phyloP scores from a whole-genome alignment of 345 rosid genomes.

The Excoecaria agallocha region DNA sequence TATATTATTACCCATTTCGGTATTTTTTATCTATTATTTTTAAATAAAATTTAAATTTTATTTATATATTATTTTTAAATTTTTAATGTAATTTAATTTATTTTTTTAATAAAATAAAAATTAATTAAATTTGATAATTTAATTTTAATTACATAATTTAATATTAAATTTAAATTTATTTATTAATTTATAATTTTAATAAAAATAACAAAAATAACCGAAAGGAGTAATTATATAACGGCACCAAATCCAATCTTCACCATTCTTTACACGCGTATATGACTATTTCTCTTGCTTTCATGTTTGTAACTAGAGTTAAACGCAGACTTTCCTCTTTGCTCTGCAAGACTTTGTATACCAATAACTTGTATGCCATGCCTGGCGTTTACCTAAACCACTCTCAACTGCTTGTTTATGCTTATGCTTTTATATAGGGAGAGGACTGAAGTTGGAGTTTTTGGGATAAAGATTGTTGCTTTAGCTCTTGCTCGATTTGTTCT shows the following conservation, averaged over 20 bases:
- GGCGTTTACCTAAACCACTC: neutral
- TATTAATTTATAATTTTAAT: too few relatives aligned
- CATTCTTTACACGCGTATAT: conserved; percentile 6
- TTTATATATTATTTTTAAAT: too few relatives aligned
- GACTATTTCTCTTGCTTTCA: neutral
- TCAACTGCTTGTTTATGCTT: neutral
- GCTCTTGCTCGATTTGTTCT: neutral
- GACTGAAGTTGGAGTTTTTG: neutral
- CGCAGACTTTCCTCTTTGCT: neutral
- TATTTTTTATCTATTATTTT: too few relatives aligned
- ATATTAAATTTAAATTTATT: too few relatives aligned
- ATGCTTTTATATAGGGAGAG: neutral
- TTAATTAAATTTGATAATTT: too few relatives aligned
- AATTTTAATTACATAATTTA: too few relatives aligned
- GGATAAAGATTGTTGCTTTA: neutral
- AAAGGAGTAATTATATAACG: conserved; percentile 7
- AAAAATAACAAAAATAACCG: too few relatives aligned
- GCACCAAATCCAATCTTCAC: neutral
- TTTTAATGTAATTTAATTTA: too few relatives aligned
- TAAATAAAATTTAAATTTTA: too few relatives aligned
- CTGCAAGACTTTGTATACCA: neutral
- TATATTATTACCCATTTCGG: too few relatives aligned
- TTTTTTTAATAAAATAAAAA: too few relatives aligned
- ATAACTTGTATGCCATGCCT: neutral
- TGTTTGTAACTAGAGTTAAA: neutral